phyloP scores from a whole-genome alignment of 768 basidiomycete genomes.

The Lyophyllum semitale region DNA sequence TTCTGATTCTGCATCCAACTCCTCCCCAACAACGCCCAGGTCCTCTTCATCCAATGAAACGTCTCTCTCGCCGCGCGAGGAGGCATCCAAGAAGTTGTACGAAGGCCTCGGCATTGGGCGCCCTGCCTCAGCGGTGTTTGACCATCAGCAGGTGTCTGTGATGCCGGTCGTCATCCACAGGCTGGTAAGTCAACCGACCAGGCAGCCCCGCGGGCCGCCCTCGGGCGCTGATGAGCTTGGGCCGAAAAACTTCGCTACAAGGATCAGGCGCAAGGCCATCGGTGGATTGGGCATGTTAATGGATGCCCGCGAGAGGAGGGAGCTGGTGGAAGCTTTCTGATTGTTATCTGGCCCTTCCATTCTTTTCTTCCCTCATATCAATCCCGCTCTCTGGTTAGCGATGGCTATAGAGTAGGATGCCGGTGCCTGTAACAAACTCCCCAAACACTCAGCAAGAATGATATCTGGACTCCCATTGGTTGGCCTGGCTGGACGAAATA shows the following conservation, averaged over 20 bases:
- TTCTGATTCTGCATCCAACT: slow-evolving; percentile 50
- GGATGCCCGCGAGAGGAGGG: slow-evolving; percentile 80
- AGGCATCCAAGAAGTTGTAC: slow-evolving; percentile 83
- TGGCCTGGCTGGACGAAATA: slow-evolving; percentile 20
- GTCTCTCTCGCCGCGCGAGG: slow-evolving; percentile 83
- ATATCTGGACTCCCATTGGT: slow-evolving; percentile 14
- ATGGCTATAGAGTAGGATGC: slow-evolving; percentile 1
- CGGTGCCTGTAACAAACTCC: neutral
- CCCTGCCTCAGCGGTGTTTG: slow-evolving; percentile 48
- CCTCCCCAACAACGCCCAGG: slow-evolving; percentile 78
- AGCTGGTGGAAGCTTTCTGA: slow-evolving; percentile 73
- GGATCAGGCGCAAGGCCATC: slow-evolving; percentile 83
- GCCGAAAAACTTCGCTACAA: slow-evolving; percentile 86
- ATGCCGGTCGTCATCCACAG: slow-evolving; percentile 50
- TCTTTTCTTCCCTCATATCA: slow-evolving; percentile 14
- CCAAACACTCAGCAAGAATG: slow-evolving; percentile 11
- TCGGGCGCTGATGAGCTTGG: slow-evolving; percentile 85
- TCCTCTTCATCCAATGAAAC: slow-evolving; percentile 63
- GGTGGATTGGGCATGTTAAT: slow-evolving; percentile 79
- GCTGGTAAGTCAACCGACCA: slow-evolving; percentile 70
- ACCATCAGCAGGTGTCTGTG: slow-evolving; percentile 38
- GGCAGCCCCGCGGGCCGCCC: slow-evolving; percentile 88
- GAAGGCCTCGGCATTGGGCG: slow-evolving; percentile 88
- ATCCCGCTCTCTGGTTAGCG: slow-evolving; percentile 7
- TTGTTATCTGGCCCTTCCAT: slow-evolving; percentile 12